Evolutionary conservation across 2,329 filamentous ascomycete genomes (phyloP).

Genomic region (Fusarium phyllophilum): DNA sequence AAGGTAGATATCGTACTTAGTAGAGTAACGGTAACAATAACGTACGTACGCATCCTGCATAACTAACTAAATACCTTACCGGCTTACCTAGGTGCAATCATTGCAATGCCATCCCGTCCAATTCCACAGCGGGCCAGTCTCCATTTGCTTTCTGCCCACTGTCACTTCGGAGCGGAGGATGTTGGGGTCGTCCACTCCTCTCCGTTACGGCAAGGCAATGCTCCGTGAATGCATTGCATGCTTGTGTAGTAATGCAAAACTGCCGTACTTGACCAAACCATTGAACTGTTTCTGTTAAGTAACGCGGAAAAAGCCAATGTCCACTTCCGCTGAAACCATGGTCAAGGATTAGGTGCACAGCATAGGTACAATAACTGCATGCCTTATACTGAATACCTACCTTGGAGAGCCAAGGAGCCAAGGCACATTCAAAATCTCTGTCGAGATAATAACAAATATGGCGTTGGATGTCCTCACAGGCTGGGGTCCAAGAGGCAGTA

Average conservation of each 20-base stretch:
- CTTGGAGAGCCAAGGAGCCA: no score
- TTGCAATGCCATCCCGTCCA: background rate
- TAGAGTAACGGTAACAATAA: slow-evolving; percentile 6
- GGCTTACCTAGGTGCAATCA: background rate
- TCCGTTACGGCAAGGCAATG: slow-evolving; percentile 9
- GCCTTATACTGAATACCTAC: background rate
- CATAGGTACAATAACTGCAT: background rate
- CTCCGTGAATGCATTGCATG: slow-evolving; percentile 1
- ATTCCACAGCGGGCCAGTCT: slow-evolving; percentile 9
- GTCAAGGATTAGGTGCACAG: background rate
- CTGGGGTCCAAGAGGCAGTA: background rate
- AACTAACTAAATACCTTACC: background rate
- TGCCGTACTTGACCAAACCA: slow-evolving; percentile 10
- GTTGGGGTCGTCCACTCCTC: background rate
- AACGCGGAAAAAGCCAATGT: background rate
- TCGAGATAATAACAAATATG: background rate
- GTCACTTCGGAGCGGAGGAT: background rate
- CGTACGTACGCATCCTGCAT: background rate
- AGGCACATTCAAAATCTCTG: background rate
- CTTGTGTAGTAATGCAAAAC: slow-evolving; percentile 10
- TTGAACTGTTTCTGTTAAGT: background rate
- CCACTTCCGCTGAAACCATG: background rate
- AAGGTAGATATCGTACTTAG: background rate
- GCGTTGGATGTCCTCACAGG: background rate
- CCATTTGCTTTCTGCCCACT: background rate